Conservation (phyloP, 2,329 filamentous ascomycete genomes). For the Acrodontium crateriforme region DNA sequence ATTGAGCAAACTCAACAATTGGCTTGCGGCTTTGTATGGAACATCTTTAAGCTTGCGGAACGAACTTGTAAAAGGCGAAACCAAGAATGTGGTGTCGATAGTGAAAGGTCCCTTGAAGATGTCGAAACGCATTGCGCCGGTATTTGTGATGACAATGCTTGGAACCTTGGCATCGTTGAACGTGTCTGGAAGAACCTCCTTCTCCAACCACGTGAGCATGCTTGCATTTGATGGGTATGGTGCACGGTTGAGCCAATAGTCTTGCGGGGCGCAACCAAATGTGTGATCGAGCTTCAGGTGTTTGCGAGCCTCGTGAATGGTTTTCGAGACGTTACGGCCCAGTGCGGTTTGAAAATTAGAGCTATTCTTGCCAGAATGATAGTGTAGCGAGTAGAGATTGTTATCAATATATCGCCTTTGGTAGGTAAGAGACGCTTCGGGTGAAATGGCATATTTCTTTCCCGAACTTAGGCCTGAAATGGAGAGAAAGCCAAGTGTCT, state of each 20-base stretch:
- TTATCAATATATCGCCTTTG: slow-evolving; percentile 82
- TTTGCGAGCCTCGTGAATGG: slow-evolving; percentile 57
- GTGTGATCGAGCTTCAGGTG: slow-evolving; percentile 56
- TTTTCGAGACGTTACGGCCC: slow-evolving; percentile 55
- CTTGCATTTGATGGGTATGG: slow-evolving; percentile 60
- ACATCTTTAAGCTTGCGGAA: slow-evolving; percentile 69
- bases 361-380: slow-evolving; percentile 62
- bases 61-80: slow-evolving; percentile 75
- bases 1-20: slow-evolving; percentile 49
- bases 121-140: slow-evolving; percentile 85
- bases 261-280: slow-evolving; percentile 71
- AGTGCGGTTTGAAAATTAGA: slow-evolving; percentile 62
- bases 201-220: slow-evolving; percentile 69
- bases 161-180: slow-evolving; percentile 31
- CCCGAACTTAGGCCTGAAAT: slow-evolving; percentile 49
- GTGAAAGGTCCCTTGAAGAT: slow-evolving; percentile 90
- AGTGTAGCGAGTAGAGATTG: slow-evolving; percentile 70
- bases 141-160: slow-evolving; percentile 68
- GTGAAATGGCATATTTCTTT: slow-evolving; percentile 15
- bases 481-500: slow-evolving; percentile 89
- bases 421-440: slow-evolving; percentile 42
- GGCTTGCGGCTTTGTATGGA: slow-evolving; percentile 59
- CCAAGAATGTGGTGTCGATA: slow-evolving; percentile 67
- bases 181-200: slow-evolving; percentile 54
- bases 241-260: slow-evolving; percentile 69